phyloP scores from a whole-genome alignment of 768 basidiomycete species.

The Hygrocybe punicea region DNA sequence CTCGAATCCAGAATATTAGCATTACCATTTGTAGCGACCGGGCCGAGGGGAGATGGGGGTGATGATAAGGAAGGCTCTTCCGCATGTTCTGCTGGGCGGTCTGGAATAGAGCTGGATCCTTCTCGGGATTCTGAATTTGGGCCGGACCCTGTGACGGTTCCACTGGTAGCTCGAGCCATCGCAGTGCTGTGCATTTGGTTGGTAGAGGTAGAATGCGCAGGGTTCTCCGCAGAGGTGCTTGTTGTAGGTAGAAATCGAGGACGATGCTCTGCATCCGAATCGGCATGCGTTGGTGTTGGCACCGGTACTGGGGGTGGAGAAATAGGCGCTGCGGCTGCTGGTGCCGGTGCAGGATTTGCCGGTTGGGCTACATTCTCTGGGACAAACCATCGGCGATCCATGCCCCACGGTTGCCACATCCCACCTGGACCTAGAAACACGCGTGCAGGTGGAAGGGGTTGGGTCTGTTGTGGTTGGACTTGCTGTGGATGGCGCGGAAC shows the following conservation, averaged over 20 bases:
- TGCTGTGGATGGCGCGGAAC: slow-evolving; percentile 36
- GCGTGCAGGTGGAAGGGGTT: slow-evolving; percentile 37
- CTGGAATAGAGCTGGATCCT: not conserved
- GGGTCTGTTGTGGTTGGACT: slow-evolving; percentile 26
- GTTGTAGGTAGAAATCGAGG: not conserved
- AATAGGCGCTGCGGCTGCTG: not conserved
- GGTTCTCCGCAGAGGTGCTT: not conserved
- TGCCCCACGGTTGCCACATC: slow-evolving; percentile 61
- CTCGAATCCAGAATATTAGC: slow-evolving; percentile 1
- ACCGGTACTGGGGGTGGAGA: not conserved
- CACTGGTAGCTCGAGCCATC: not conserved
- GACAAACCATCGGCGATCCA: slow-evolving; percentile 21
- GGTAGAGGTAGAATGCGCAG: not conserved
- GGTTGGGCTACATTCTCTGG: slow-evolving; percentile 10
- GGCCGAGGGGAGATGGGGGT: not conserved
- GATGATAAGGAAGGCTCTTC: not conserved
- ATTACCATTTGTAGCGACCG: not conserved
- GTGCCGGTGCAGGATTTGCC: not conserved
- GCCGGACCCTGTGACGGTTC: not conserved
- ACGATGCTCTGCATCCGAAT: not conserved
- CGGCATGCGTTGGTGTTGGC: not conserved
- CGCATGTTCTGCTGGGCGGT: not conserved
- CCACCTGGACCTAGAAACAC: slow-evolving; percentile 58
- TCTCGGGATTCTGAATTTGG: not conserved
- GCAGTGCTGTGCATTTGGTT: not conserved